Evolutionary conservation across 1,139 yeast genomes (phyloP), one percentile per base, ranked within the genome.

Genomic region (Blastobotrys apis): DNA sequence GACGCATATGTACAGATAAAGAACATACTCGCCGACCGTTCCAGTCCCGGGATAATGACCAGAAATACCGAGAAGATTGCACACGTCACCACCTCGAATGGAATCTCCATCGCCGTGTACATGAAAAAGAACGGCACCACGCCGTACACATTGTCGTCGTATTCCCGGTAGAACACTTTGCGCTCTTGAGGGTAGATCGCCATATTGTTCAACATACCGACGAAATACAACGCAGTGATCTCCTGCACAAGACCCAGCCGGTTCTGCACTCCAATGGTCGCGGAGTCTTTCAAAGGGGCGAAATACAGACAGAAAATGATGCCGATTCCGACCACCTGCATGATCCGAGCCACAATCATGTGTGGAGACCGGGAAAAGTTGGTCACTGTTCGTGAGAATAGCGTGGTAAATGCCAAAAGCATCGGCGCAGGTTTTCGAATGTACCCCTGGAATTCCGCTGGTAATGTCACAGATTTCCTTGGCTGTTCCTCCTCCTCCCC

Each of bases 201-300:
- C 57, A 85, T 68, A 57, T 85, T 86, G 55, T 83, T 84, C 39
- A 86, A 71, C 72, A 86, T 78, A 1, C 96, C 95, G 41, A 81
- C 80, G 60, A 80, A 87, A 57, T 83, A 86, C 41, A 86, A 63
- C 22, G 87, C 79, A 19, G 83, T 70, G 3, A 81, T 74, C 58
- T 84, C 87, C 62, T 86, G 95, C 5, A 82, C 73, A 41, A 85
- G 66, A 3, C 95, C 95, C 16, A 87, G 66, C 51, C 94, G 69
- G 60, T 85, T 78, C 33, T 68, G 68, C 23, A 84, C 72, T 26
- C 94, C 84, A 10, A 75, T 72, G 12, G 38, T 20, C 47, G 73
- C 75, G 36, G 72, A 68, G 50, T 79, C 69, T 47, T 71, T 75
- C 44, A 86, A 63, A 3, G 94, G 92, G 0, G 95, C 73, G 67